Evolutionary conservation across 352 stramenopile species (phyloP).

Genomic region (Pythium phragmitis): DNA sequence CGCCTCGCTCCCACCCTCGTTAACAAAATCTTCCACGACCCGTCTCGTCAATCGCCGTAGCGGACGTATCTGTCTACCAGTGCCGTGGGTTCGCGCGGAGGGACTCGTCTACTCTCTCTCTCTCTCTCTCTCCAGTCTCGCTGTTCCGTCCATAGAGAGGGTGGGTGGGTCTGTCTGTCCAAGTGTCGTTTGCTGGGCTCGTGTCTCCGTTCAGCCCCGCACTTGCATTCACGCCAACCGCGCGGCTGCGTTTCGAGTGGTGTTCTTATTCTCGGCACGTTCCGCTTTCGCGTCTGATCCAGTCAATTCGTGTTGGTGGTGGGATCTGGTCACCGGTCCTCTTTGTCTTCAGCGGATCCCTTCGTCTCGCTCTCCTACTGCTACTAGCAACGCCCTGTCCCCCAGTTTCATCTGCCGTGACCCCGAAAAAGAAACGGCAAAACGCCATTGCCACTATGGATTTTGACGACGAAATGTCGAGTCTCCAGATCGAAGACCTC

Average conservation of each 20-base stretch:
- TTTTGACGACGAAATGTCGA: slow-evolving; percentile 70
- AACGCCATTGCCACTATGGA: slow-evolving; percentile 33
- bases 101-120: too few species aligned
- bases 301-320: neutral
- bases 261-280: slow-evolving; percentile 5
- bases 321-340: too few species aligned
- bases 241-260: neutral
- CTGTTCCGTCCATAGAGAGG: neutral
- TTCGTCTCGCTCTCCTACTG: neutral
- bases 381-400: neutral
- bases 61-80: neutral
- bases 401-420: too few species aligned
- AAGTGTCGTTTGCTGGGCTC: neutral
- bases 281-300: neutral
- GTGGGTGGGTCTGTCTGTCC: neutral
- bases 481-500: slow-evolving; percentile 73
- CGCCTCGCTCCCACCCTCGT: too few species aligned
- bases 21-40: too few species aligned
- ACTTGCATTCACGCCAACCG: neutral
- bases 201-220: neutral
- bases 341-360: too few species aligned
- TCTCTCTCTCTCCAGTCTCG: too few species aligned
- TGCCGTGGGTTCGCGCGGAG: too few species aligned
- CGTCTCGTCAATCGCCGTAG: too few species aligned
- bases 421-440: too few species aligned